A percentile compares a stretch with the other conserved stretches of the same genome.
Evolutionary conservation across 164 flowering plant genomes (phyloP).

Genomic region (Paratinospora sagittata): DNA sequence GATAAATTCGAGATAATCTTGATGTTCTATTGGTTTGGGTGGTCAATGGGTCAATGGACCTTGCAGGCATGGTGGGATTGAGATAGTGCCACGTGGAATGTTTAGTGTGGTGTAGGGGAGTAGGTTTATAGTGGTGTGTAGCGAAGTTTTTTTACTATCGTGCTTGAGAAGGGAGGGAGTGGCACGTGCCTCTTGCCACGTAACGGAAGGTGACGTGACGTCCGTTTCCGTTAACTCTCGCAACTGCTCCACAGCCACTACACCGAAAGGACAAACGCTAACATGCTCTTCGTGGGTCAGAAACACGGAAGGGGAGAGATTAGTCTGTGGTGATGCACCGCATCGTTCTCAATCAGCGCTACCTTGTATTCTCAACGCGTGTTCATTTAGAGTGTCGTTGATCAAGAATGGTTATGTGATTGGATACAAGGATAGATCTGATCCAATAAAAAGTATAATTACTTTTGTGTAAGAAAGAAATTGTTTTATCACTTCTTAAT

Average conservation of each 20-base stretch:
- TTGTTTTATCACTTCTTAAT: too few relatives aligned
- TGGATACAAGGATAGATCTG: too few relatives aligned
- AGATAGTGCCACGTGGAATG: not conserved
- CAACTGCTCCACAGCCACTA: constrained; percentile 26
- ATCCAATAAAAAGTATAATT: too few relatives aligned
- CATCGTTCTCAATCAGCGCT: not conserved
- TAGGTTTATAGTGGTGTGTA: not conserved
- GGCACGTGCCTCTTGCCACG: constrained; percentile 22
- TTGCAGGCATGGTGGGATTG: too few relatives aligned
- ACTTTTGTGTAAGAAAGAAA: too few relatives aligned
- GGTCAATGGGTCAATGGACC: not conserved
- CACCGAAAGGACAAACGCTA: constrained; percentile 18
- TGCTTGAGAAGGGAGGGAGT: not conserved
- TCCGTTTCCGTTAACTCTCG: constrained; percentile 21
- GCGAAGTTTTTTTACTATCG: not conserved
- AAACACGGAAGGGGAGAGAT: not conserved
- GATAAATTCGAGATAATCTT: not conserved
- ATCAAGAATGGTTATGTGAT: too few relatives aligned
- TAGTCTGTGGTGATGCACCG: not conserved
- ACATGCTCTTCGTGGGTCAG: constrained; percentile 7
- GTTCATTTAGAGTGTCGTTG: too few relatives aligned
- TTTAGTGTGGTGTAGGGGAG: not conserved
- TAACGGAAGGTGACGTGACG: constrained; percentile 22
- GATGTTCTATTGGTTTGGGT: not conserved
- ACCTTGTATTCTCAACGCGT: not conserved